Conservation (phyloP, 768 basidiomycete species). For the Hypholoma sublateritium region DNA sequence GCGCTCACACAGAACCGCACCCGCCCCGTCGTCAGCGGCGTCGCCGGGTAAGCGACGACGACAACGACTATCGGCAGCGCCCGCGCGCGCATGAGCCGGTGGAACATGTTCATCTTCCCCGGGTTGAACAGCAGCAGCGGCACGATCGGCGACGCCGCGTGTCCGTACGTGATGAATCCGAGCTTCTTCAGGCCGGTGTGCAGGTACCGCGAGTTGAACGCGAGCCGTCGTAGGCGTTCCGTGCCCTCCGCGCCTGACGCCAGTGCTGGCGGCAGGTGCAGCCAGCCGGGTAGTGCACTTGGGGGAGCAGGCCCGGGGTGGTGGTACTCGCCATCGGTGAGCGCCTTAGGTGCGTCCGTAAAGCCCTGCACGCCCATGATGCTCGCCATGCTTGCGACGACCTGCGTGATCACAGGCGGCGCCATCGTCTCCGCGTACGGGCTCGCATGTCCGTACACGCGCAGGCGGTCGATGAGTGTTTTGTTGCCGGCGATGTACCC, state of each 20-base stretch:
- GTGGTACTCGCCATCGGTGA: slow-evolving; percentile 25
- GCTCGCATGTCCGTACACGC: slow-evolving; percentile 77
- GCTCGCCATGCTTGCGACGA: slow-evolving; percentile 90
- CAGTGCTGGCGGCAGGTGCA: slow-evolving; percentile 69
- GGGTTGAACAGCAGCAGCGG: slow-evolving; percentile 91
- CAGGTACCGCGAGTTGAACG: slow-evolving; percentile 95
- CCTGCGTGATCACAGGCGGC: slow-evolving; percentile 88
- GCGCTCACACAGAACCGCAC: slow-evolving; percentile 95
- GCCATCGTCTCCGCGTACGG: slow-evolving; percentile 89
- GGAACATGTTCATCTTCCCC: slow-evolving; percentile 92
- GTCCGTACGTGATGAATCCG: slow-evolving; percentile 96
- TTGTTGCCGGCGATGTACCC: slow-evolving; percentile 92
- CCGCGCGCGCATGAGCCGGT: slow-evolving; percentile 82
- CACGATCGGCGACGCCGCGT: slow-evolving; percentile 89
- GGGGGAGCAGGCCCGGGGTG: slow-evolving; percentile 74
- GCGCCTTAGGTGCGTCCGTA: slow-evolving; percentile 32
- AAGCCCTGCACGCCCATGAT: slow-evolving; percentile 78
- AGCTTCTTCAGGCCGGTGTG: slow-evolving; percentile 82
- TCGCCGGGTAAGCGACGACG: slow-evolving; percentile 89
- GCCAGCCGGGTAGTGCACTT: slow-evolving; percentile 71
- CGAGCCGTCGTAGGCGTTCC: slow-evolving; percentile 80
- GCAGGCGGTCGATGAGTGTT: slow-evolving; percentile 75
- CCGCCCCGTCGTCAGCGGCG: slow-evolving; percentile 82
- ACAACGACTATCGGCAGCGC: slow-evolving; percentile 84
- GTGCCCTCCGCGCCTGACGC: slow-evolving; percentile 84